Conservation (phyloP, 1,284 basidiomycete genomes). For the Malassezia restricta region DNA sequence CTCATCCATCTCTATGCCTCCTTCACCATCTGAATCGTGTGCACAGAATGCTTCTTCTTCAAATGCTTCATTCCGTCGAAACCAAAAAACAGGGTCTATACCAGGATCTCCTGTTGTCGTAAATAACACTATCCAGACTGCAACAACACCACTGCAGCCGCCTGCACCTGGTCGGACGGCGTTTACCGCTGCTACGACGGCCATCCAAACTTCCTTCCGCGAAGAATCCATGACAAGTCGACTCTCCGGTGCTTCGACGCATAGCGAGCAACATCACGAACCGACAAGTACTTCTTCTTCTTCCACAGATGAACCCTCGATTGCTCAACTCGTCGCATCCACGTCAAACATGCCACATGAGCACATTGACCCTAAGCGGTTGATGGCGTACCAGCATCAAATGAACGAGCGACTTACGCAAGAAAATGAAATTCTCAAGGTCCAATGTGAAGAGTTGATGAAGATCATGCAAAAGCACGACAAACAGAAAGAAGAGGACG, state of each 20-base stretch:
- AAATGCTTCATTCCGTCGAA: no score
- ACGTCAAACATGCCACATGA: not conserved
- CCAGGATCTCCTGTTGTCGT: not conserved
- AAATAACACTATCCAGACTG: not conserved
- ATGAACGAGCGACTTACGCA: constrained; percentile 10
- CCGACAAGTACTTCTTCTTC: not conserved
- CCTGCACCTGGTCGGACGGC: constrained; percentile 1
- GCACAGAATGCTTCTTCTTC: not conserved
- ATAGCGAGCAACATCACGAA: not conserved
- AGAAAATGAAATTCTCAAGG: constrained; percentile 14
- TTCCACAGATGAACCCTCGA: not conserved
- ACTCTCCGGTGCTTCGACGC: not conserved
- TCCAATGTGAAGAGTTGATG: constrained; percentile 7
- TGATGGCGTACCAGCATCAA: constrained; percentile 14
- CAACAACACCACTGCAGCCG: constrained; percentile 3
- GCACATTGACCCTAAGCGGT: constrained; percentile 10
- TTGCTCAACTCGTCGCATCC: not conserved
- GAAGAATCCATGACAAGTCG: not conserved
- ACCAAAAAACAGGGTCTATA: not conserved
- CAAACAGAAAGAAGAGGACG: not conserved
- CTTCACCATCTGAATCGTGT: constrained; percentile 9
- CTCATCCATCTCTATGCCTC: constrained; percentile 2
- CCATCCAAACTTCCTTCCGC: not conserved
- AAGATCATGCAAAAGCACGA: constrained; percentile 1
- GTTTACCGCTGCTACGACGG: not conserved